A percentile compares a stretch with the other conserved stretches of the same genome.
Conservation (phyloP, 1,284 basidiomycete species). For the Heterobasidion annosum region DNA sequence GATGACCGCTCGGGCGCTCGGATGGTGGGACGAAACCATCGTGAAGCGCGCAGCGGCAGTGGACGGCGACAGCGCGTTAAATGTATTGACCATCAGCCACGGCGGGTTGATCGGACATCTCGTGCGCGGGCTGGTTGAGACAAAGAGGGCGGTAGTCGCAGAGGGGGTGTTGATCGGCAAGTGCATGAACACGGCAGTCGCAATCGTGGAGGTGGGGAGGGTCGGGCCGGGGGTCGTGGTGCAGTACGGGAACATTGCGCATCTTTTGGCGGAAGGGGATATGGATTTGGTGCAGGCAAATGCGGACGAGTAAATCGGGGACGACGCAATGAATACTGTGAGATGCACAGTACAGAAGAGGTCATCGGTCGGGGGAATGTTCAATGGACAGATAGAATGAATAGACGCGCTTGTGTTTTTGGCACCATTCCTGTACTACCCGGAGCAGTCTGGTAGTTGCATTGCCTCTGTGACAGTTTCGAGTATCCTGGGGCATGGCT, state of each 20-base stretch:
- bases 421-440: too few relatives aligned
- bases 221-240: constrained; percentile 33
- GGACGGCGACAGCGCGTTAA: constrained; percentile 4
- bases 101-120: constrained; percentile 54
- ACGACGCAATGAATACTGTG: background rate
- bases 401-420: too few relatives aligned
- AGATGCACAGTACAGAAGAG: background rate
- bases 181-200: constrained; percentile 52
- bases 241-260: constrained; percentile 45
- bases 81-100: constrained; percentile 57
- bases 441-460: too few relatives aligned
- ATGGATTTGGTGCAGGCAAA: constrained; percentile 31
- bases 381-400: too few relatives aligned
- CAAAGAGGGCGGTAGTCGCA: constrained; percentile 26
- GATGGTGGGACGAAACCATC: constrained; percentile 54
- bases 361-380: too few relatives aligned
- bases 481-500: too few relatives aligned
- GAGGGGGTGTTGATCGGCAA: constrained; percentile 32
- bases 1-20: constrained; percentile 37
- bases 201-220: constrained; percentile 42
- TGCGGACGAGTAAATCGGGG: constrained; percentile 32
- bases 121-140: constrained; percentile 33
- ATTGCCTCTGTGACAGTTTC: too few relatives aligned
- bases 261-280: constrained; percentile 27
- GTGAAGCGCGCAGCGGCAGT: constrained; percentile 24